Conservation (phyloP, 2,329 filamentous ascomycete genomes). For the Verticillium albo-atrum region DNA sequence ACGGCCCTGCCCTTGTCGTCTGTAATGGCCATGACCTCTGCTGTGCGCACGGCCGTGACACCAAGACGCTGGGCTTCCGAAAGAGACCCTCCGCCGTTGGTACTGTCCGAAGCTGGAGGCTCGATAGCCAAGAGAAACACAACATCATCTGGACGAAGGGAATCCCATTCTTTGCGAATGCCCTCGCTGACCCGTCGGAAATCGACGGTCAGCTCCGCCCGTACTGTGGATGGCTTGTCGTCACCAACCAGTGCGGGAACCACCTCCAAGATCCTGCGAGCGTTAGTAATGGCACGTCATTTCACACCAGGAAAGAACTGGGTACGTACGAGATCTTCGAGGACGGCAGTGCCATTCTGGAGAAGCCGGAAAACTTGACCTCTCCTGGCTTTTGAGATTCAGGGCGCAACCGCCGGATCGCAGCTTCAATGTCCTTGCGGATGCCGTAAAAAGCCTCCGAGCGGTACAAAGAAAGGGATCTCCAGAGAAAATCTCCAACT, state of each 20-base stretch:
- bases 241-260: constrained; percentile 80
- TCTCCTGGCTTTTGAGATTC: constrained; percentile 59
- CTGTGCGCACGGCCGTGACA: constrained; percentile 69
- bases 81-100: constrained; percentile 45
- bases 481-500: constrained; percentile 94
- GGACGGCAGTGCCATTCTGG: constrained; percentile 88
- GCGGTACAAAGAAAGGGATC: constrained; percentile 83
- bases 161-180: constrained; percentile 84
- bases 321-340: constrained; percentile 61
- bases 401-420: constrained; percentile 74
- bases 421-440: constrained; percentile 81
- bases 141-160: constrained; percentile 78
- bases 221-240: constrained; percentile 75
- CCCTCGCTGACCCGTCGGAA: constrained; percentile 73
- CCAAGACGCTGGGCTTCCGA: constrained; percentile 58
- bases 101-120: constrained; percentile 46
- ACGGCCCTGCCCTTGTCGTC: constrained; percentile 78
- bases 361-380: constrained; percentile 75
- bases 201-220: constrained; percentile 81
- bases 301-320: too few species aligned
- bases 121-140: constrained; percentile 82
- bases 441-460: constrained; percentile 93
- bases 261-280: constrained; percentile 68
- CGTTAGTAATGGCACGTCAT: constrained; percentile 8
- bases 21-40: constrained; percentile 79